Evolutionary conservation across 2,329 filamentous ascomycete species (phyloP).

Genomic region (Colletotrichum coccodes): DNA sequence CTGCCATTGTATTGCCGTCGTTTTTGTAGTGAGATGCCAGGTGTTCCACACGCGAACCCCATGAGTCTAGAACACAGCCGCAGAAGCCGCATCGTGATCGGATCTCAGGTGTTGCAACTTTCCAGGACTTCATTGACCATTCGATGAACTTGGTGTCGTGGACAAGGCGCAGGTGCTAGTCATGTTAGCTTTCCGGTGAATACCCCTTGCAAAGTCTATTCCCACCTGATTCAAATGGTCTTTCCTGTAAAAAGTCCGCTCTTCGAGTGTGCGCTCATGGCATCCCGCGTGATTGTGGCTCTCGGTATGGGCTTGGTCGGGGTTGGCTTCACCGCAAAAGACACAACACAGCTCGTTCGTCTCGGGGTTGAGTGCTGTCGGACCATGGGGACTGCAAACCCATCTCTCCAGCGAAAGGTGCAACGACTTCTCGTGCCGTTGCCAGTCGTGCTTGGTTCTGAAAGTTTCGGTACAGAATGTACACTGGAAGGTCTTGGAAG

Average conservation of each 20-base stretch:
- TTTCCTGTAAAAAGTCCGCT: constrained; percentile 74
- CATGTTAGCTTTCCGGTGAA: neutral
- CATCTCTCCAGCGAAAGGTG: constrained; percentile 73
- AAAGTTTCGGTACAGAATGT: constrained; percentile 77
- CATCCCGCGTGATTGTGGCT: constrained; percentile 71
- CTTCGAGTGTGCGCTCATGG: constrained; percentile 69
- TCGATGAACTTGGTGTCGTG: constrained; percentile 69
- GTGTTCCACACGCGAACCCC: constrained; percentile 70
- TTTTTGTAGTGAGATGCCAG: constrained; percentile 76
- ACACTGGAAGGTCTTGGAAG: constrained; percentile 70
- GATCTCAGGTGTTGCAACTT: constrained; percentile 68
- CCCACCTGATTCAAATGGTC: constrained; percentile 66
- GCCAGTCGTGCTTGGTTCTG: constrained; percentile 76
- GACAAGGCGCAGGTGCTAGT: constrained; percentile 70
- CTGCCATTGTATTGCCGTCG: constrained; percentile 69
- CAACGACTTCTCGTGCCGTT: constrained; percentile 75
- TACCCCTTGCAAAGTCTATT: no score
- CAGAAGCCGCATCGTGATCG: constrained; percentile 75
- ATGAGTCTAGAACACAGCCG: constrained; percentile 69
- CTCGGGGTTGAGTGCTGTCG: constrained; percentile 65
- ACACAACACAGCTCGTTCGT: constrained; percentile 67
- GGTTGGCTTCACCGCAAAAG: constrained; percentile 67
- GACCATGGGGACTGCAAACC: constrained; percentile 71
- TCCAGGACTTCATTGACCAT: constrained; percentile 75
- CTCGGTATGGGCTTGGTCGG: constrained; percentile 66